Percentiles rank a stretch among this genome's conserved stretches.
phyloP scores from a whole-genome alignment of 2,329 filamentous ascomycete genomes.

The Aspergillus transmontanensis region DNA sequence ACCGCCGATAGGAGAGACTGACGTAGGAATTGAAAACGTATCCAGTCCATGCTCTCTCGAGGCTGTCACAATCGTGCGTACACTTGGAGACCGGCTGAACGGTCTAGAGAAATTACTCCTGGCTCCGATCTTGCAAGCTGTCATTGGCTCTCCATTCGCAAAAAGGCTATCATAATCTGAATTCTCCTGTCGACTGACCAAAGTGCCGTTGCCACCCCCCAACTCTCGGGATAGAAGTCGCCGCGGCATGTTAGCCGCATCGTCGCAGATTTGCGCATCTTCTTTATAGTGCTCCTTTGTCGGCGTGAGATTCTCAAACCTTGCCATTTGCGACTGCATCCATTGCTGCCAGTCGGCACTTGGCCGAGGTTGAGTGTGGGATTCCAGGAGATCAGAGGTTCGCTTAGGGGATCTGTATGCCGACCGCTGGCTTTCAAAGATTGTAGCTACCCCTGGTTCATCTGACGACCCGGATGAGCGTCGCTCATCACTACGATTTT shows the following conservation, averaged over 20 bases:
- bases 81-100: constrained; percentile 37
- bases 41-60: constrained; percentile 12
- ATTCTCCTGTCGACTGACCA: neutral
- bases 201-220: neutral
- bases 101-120: constrained; percentile 42
- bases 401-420: constrained; percentile 36
- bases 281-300: constrained; percentile 41
- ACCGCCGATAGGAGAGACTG: neutral
- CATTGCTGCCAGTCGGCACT: constrained; percentile 42
- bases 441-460: constrained; percentile 41
- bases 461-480: constrained; percentile 17
- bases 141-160: neutral
- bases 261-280: constrained; percentile 38
- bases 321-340: constrained; percentile 40
- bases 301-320: constrained; percentile 29
- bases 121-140: constrained; percentile 10
- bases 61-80: constrained; percentile 22
- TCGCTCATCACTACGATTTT: constrained; percentile 7
- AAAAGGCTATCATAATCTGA: neutral
- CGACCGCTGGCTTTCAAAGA: constrained; percentile 34
- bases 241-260: constrained; percentile 22
- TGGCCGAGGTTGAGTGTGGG: constrained; percentile 18
- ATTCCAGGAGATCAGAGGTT: neutral
- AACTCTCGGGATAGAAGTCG: constrained; percentile 4
- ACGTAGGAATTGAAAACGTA: constrained; percentile 4